Conservation (phyloP, 1,139 yeast species). For the Scheffersomyces cryptocercus region DNA sequence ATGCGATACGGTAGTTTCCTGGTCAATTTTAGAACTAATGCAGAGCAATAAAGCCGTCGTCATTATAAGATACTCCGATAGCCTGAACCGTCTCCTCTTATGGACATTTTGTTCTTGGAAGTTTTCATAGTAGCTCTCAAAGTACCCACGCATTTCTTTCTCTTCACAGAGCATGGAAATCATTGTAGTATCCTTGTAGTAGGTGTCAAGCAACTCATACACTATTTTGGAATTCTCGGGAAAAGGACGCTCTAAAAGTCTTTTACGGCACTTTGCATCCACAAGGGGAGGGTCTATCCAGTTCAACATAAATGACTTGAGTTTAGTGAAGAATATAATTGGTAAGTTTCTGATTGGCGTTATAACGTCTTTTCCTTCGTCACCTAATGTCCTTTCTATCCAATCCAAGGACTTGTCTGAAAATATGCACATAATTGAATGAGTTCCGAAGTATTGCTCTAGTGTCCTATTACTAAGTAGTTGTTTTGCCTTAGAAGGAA, state of each 20-base stretch:
- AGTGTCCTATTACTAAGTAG: not conserved
- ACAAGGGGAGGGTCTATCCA: conserved; percentile 39
- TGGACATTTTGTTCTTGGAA: conserved; percentile 5
- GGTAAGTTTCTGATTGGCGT: conserved; percentile 36
- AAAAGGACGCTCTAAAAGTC: conserved; percentile 28
- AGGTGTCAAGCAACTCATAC: conserved; percentile 21
- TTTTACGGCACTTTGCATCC: conserved; percentile 19
- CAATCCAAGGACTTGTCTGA: conserved; percentile 37
- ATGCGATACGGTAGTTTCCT: conserved; percentile 1
- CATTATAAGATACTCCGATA: conserved; percentile 37
- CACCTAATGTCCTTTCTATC: conserved; percentile 30
- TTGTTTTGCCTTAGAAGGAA: not conserved
- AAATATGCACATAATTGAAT: conserved; percentile 39
- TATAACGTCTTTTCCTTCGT: conserved; percentile 20
- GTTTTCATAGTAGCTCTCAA: conserved; percentile 17
- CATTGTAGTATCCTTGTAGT: conserved; percentile 14
- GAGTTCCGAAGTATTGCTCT: conserved; percentile 36
- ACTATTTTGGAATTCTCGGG: conserved; percentile 26
- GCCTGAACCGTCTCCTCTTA: conserved; percentile 14
- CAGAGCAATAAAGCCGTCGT: conserved; percentile 29
- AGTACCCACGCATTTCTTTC: conserved; percentile 9
- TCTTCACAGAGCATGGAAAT: conserved; percentile 10
- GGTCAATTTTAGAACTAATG: conserved; percentile 23
- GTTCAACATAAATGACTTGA: conserved; percentile 21
- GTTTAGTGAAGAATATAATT: conserved; percentile 20